A percentile compares a stretch with the other conserved stretches of the same genome.
Evolutionary conservation across 176 grass and related monocot species (phyloP).

Genomic region (barley (Hordeum vulgare)): DNA sequence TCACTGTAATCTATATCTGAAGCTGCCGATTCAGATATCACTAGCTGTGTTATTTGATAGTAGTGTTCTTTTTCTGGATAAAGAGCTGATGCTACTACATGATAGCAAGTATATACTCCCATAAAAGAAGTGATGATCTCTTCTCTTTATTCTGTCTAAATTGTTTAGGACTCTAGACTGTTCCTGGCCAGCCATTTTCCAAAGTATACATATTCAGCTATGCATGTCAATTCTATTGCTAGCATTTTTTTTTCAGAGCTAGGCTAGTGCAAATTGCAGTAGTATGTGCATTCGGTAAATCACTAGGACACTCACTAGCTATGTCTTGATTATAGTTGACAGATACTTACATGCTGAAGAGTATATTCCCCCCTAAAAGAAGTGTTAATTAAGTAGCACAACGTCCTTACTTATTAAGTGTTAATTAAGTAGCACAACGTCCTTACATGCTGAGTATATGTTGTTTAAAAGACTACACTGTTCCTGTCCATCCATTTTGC

Average conservation of each 20-base stretch:
- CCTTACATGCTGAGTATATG: neutral
- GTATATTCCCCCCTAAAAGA: neutral
- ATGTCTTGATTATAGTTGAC: neutral
- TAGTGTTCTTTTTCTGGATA: too few species aligned
- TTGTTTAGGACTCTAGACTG: neutral
- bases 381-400: neutral
- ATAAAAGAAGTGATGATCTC: too few species aligned
- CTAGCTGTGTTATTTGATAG: neutral
- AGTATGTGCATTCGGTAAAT: neutral
- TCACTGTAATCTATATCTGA: neutral
- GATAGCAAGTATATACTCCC: neutral
- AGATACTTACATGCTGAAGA: neutral
- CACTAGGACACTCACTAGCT: neutral
- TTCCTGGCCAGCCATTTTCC: slow-evolving; percentile 10
- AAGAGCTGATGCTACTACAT: neutral
- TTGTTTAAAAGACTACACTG: neutral
- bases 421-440: neutral
- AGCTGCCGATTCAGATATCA: neutral
- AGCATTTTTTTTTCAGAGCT: too few species aligned
- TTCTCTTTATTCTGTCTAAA: slow-evolving; percentile 1
- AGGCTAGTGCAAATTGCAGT: neutral
- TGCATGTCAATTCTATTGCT: too few species aligned
- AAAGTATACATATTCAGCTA: neutral
- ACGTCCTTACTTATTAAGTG: neutral
- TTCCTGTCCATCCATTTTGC: slow-evolving; percentile 4